These are phyloP conservation scores for Imleria badia DNA, from an alignment of 768 basidiomycete species.

Conservation along the genomic window DNA sequence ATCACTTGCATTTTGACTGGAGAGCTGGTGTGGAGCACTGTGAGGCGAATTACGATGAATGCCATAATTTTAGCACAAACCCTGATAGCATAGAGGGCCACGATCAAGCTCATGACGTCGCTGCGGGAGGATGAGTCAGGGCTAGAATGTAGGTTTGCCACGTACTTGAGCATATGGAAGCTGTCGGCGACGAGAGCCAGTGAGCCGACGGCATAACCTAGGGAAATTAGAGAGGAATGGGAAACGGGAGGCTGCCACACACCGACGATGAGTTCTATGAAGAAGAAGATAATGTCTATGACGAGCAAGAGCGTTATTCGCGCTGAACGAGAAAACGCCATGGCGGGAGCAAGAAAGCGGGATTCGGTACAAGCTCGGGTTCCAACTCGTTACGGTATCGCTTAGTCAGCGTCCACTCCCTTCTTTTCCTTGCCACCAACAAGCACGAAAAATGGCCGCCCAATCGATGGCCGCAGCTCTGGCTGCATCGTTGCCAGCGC, in stretches of 20 bases:
- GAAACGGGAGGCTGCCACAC: conserved; percentile 23
- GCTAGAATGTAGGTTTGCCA: conserved; percentile 6
- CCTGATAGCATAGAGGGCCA: conserved; percentile 94
- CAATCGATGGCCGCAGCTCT: conserved; percentile 92
- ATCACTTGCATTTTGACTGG: conserved; percentile 55
- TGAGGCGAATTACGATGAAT: conserved; percentile 7
- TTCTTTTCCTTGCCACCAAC: background rate
- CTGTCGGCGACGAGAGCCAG: conserved; percentile 94
- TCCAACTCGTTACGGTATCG: background rate
- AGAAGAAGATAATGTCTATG: conserved; percentile 86
- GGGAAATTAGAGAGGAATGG: conserved; percentile 9
- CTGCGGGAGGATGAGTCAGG: conserved; percentile 42
- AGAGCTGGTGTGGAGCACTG: conserved; percentile 48
- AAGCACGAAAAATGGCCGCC: conserved; percentile 48
- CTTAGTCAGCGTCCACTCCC: conserved; percentile 21
- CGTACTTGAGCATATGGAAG: conserved; percentile 98
- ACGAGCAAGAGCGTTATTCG: conserved; percentile 73
- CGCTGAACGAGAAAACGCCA: conserved; percentile 61
- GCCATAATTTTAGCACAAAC: conserved; percentile 31
- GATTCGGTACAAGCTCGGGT: too few species aligned
- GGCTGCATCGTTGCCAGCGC: conserved; percentile 74
- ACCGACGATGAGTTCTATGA: conserved; percentile 83
- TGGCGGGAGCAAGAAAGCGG: conserved; percentile 1
- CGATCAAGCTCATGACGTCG: conserved; percentile 93
- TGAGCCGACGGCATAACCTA: conserved; percentile 94